Evolutionary conservation across 1,284 basidiomycete species (phyloP).

Genomic region (Fomitiporia mediterranea): DNA sequence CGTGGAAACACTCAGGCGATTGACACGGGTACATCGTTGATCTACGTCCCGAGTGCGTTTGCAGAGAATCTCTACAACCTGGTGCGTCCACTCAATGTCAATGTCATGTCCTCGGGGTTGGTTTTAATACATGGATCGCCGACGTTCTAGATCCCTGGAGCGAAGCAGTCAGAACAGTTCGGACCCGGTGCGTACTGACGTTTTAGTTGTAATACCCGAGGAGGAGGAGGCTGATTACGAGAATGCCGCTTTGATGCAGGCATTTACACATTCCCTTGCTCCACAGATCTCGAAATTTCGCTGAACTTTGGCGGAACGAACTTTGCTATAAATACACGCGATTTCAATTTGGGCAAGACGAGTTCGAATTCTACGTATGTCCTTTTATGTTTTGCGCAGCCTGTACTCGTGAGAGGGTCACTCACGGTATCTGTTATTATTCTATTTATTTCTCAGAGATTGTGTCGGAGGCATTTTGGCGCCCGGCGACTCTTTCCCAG

Average conservation of each 20-base stretch:
- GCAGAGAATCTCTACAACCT: constrained; percentile 39
- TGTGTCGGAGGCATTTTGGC: constrained; percentile 71
- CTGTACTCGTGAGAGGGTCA: constrained; percentile 4
- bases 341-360: constrained; percentile 64
- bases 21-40: constrained; percentile 57
- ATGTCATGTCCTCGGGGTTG: neutral
- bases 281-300: constrained; percentile 31
- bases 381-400: neutral
- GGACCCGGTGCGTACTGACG: constrained; percentile 34
- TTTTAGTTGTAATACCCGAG: neutral
- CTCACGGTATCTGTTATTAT: constrained; percentile 1
- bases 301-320: constrained; percentile 50
- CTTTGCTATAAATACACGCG: constrained; percentile 48
- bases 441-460: constrained; percentile 27
- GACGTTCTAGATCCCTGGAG: constrained; percentile 42
- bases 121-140: neutral
- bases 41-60: constrained; percentile 44
- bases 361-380: constrained; percentile 30
- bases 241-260: constrained; percentile 28
- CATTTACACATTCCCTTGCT: constrained; percentile 51
- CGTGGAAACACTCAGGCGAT: constrained; percentile 41
- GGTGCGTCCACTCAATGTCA: constrained; percentile 29
- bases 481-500: constrained; percentile 42
- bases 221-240: neutral
- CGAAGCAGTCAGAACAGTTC: constrained; percentile 37